phyloP scores from a whole-genome alignment of 1,284 basidiomycete species.

The Vanrija sp. region DNA sequence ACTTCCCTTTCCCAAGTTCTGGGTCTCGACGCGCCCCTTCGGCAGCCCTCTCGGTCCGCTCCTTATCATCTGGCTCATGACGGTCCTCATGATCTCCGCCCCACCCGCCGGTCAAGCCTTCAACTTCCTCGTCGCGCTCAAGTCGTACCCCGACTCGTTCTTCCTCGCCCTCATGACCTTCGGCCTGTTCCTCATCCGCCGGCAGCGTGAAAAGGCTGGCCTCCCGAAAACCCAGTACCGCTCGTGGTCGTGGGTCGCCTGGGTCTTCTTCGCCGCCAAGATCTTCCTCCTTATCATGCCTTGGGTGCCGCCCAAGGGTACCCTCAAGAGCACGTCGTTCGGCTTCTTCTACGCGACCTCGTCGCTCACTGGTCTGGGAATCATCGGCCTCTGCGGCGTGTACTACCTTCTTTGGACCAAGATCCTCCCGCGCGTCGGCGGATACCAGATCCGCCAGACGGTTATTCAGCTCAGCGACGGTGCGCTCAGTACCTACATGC shows the following conservation, averaged over 20 bases:
- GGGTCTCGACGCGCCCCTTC: conserved; percentile 36
- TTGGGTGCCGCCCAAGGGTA: conserved; percentile 48
- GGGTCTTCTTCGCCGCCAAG: conserved; percentile 50
- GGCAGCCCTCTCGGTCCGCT: conserved; percentile 52
- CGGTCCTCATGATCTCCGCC: conserved; percentile 55
- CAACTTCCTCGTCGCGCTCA: conserved; percentile 51
- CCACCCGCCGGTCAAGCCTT: conserved; percentile 58
- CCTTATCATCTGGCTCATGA: conserved; percentile 53
- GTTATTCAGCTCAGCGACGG: conserved; percentile 38
- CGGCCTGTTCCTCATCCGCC: conserved; percentile 52
- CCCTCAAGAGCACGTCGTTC: conserved; percentile 31
- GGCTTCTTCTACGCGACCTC: conserved; percentile 48
- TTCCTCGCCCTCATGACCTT: conserved; percentile 51
- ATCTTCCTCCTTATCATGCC: conserved; percentile 55
- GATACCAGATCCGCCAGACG: conserved; percentile 45
- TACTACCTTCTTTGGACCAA: conserved; percentile 49
- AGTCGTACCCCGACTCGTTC: conserved; percentile 51
- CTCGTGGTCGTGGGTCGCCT: conserved; percentile 48
- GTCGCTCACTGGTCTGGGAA: conserved; percentile 35
- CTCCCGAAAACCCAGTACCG: conserved; percentile 48
- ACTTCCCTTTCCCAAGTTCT: conserved; percentile 41
- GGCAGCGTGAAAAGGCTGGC: conserved; percentile 43
- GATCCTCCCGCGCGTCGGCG: conserved; percentile 38
- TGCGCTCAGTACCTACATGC: conserved; percentile 14
- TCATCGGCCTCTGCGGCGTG: conserved; percentile 32